These are phyloP conservation scores for Amphirosellinia nigrospora DNA, from an alignment of 495 filamentous ascomycete species.

Conservation along the genomic window DNA sequence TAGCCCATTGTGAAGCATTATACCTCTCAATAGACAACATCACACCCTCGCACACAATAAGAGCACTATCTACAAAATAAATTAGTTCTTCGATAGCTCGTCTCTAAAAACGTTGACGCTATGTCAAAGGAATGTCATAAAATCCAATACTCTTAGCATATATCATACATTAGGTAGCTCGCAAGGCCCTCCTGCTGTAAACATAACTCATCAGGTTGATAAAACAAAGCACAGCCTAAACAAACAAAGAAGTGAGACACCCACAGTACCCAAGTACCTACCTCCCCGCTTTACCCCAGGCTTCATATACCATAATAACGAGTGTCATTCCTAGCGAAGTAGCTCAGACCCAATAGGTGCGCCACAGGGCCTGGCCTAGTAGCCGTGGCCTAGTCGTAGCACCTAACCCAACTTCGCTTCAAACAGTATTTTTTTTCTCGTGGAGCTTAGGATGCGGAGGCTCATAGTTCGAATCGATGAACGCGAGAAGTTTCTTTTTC, in stretches of 20 bases:
- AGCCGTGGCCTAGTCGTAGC: too few relatives aligned
- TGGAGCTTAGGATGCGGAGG: background rate
- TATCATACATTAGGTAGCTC: background rate
- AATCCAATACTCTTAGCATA: background rate
- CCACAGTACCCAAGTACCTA: background rate
- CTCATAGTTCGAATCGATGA: background rate
- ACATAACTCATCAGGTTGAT: background rate
- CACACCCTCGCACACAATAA: background rate
- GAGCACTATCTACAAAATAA: background rate
- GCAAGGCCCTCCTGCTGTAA: too few relatives aligned
- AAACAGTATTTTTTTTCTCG: background rate
- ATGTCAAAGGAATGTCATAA: background rate
- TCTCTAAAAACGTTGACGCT: background rate
- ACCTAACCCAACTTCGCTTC: slow-evolving; percentile 8
- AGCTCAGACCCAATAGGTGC: background rate
- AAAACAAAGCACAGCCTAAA: background rate
- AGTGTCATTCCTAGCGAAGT: background rate
- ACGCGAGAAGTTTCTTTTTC: background rate
- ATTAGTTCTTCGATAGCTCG: background rate
- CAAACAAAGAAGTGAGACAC: background rate
- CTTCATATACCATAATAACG: background rate
- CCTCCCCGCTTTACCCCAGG: background rate
- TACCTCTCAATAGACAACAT: background rate
- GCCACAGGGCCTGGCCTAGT: too few relatives aligned
- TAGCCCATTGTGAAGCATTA: background rate